Conservation (phyloP, 2,329 filamentous ascomycete species). For the Penicillium sp. region DNA sequence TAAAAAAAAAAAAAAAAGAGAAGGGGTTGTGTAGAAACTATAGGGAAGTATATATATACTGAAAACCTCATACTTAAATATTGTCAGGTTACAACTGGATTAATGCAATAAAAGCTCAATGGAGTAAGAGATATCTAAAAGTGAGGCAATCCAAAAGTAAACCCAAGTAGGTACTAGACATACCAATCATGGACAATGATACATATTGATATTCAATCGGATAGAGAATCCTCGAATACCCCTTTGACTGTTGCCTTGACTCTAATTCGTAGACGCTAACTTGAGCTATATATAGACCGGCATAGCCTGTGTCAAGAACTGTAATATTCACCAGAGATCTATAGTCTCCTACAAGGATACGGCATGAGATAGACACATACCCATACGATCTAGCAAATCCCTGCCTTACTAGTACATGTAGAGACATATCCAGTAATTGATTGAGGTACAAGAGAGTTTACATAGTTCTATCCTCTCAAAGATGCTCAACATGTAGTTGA, state of each 20-base stretch:
- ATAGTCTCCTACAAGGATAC: neutral
- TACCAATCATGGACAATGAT: neutral
- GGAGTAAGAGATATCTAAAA: neutral
- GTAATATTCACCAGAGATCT: neutral
- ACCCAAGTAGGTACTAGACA: neutral
- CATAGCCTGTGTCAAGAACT: neutral
- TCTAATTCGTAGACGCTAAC: neutral
- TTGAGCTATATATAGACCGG: neutral
- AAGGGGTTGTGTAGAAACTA: neutral
- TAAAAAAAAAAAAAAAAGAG: too few relatives aligned
- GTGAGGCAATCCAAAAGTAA: neutral
- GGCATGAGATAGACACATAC: neutral
- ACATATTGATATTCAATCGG: neutral
- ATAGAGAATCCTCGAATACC: neutral
- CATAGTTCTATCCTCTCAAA: neutral
- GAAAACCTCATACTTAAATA: neutral
- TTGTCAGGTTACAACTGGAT: neutral
- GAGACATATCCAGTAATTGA: neutral
- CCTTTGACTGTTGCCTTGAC: neutral
- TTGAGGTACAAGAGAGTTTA: neutral
- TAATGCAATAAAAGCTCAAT: neutral
- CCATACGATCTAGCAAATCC: too few relatives aligned
- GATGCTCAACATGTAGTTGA: conserved; percentile 6
- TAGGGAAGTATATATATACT: neutral
- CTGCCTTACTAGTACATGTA: neutral